A percentile compares a stretch with the other conserved stretches of the same genome.
Evolutionary conservation across 2,329 filamentous ascomycete genomes (phyloP).

Genomic region (Exserohilum turcica): DNA sequence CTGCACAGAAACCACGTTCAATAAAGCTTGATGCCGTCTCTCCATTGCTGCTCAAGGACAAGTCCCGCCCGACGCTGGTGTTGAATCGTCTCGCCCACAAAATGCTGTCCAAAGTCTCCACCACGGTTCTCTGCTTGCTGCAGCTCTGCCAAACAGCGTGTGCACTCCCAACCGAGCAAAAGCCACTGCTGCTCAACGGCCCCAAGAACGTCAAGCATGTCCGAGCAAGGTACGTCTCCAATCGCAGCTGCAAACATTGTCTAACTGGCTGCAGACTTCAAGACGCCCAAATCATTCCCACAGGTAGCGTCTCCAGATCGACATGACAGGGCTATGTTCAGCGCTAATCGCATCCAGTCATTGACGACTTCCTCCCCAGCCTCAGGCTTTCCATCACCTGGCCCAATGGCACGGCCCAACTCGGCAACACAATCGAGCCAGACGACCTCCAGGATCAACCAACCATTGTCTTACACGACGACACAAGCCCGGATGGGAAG

Average conservation of each 20-base stretch:
- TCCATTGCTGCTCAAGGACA: not conserved
- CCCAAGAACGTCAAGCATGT: conserved; percentile 31
- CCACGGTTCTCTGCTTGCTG: conserved; percentile 21
- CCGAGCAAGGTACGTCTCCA: conserved; percentile 32
- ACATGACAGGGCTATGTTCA: not conserved
- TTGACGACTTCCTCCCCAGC: conserved; percentile 64
- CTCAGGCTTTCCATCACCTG: conserved; percentile 58
- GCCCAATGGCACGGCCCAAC: conserved; percentile 46
- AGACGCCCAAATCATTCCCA: conserved; percentile 49
- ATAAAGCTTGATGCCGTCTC: not conserved
- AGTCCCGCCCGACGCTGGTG: not conserved
- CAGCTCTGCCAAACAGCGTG: conserved; percentile 20
- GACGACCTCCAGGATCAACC: conserved; percentile 52
- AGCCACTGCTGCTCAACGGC: conserved; percentile 23
- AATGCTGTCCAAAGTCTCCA: conserved; percentile 23
- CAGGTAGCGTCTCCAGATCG: conserved; percentile 28
- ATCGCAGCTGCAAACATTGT: not conserved
- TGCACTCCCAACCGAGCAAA: conserved; percentile 38
- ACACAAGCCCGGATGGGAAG: conserved; percentile 26
- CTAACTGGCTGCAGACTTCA: conserved; percentile 36
- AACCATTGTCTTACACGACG: conserved; percentile 47
- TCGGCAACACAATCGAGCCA: conserved; percentile 62
- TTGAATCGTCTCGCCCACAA: not conserved
- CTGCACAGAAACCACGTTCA: conserved; percentile 11
- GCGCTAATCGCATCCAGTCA: conserved; percentile 50